A percentile compares a stretch with the other conserved stretches of the same genome.
These are phyloP conservation scores for Alternaria postmessia DNA, from an alignment of 2,329 filamentous ascomycete genomes.

Conservation along the genomic window DNA sequence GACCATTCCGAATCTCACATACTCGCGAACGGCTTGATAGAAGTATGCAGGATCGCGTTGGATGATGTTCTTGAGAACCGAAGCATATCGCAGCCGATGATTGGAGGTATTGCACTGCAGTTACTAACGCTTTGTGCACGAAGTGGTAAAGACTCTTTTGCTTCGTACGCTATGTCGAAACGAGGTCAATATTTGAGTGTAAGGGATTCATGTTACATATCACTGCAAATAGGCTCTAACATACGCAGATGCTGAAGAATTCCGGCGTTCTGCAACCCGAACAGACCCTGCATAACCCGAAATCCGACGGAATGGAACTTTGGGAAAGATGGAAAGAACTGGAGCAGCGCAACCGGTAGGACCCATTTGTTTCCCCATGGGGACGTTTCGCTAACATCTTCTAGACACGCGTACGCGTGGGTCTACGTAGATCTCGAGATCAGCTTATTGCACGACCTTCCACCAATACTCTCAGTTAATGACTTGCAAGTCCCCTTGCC, in stretches of 20 bases:
- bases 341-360: slow-evolving; percentile 13
- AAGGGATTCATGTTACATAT: background rate
- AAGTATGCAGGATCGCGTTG: slow-evolving; percentile 14
- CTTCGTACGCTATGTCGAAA: slow-evolving; percentile 11
- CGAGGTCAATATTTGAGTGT: slow-evolving; percentile 14
- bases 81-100: slow-evolving; percentile 13
- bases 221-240: background rate
- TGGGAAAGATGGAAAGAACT: slow-evolving; percentile 14
- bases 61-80: slow-evolving; percentile 11
- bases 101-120: slow-evolving; percentile 9
- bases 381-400: background rate
- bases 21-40: slow-evolving; percentile 9
- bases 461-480: slow-evolving; percentile 10
- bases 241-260: slow-evolving; percentile 2
- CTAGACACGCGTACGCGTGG: slow-evolving; percentile 14
- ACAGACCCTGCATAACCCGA: background rate
- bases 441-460: slow-evolving; percentile 11
- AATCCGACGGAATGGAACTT: background rate
- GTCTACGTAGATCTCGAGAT: slow-evolving; percentile 14
- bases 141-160: slow-evolving; percentile 9
- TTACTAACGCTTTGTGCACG: slow-evolving; percentile 12
- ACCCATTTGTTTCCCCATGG: background rate
- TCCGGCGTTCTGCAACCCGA: slow-evolving; percentile 7
- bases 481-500: slow-evolving; percentile 14
- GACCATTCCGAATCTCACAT: slow-evolving; percentile 8